A percentile compares a stretch with the other conserved stretches of the same genome.
These are phyloP conservation scores for Pleurotus ostreatus DNA, from an alignment of 768 basidiomycete species.

Conservation along the genomic window DNA sequence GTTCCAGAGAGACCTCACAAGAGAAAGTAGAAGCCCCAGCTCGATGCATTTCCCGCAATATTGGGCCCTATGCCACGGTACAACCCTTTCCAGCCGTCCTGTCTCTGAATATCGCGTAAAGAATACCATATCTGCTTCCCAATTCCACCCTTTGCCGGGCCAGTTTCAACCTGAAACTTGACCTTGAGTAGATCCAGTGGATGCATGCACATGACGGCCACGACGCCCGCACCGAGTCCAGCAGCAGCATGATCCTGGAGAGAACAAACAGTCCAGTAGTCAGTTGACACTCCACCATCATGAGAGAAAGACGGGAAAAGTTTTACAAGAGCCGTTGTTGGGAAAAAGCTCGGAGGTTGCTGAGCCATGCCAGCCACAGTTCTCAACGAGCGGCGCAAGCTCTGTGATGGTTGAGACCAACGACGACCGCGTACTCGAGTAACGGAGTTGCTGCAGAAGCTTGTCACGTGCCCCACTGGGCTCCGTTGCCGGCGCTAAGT, in stretches of 20 bases:
- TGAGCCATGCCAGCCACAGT: slow-evolving; percentile 27
- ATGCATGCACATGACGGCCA: slow-evolving; percentile 93
- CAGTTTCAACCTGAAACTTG: slow-evolving; percentile 85
- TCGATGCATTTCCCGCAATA: slow-evolving; percentile 90
- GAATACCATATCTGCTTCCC: slow-evolving; percentile 76
- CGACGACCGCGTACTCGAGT: neutral
- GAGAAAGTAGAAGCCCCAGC: slow-evolving; percentile 97
- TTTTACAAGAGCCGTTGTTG: slow-evolving; percentile 44
- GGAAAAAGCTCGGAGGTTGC: slow-evolving; percentile 49
- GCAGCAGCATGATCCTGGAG: slow-evolving; percentile 90
- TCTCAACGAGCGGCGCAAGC: neutral
- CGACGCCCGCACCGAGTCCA: slow-evolving; percentile 89
- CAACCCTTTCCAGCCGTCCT: slow-evolving; percentile 79
- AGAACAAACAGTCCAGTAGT: neutral
- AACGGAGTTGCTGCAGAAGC: no score
- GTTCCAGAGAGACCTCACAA: slow-evolving; percentile 59
- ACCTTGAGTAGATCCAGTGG: slow-evolving; percentile 95
- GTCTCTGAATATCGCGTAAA: slow-evolving; percentile 65
- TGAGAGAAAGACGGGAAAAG: neutral
- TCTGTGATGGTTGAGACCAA: neutral
- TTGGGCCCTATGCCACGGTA: slow-evolving; percentile 91
- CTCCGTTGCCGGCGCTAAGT: no score
- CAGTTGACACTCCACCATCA: neutral
- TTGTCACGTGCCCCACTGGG: no score
- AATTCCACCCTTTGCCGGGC: slow-evolving; percentile 52